Percentiles rank a stretch among this genome's conserved stretches.
phyloP scores from a whole-genome alignment of 1,284 basidiomycete genomes.

The Ceratobasidium theobromae region DNA sequence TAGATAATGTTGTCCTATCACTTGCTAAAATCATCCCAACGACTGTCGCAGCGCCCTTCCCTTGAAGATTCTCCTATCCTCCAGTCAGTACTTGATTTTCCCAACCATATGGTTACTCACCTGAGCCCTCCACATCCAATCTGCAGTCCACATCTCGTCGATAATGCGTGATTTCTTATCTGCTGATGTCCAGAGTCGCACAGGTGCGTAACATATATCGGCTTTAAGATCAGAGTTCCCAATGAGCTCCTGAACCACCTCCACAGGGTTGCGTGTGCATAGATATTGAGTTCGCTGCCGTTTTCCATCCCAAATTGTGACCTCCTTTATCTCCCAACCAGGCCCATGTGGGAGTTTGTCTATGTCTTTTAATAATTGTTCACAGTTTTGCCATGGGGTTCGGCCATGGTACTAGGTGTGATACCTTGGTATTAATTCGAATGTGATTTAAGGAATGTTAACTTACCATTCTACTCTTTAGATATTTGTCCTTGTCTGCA shows the following conservation, averaged over 20 bases:
- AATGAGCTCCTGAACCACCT: not conserved
- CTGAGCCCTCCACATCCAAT: conserved; percentile 7
- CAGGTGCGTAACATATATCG: not conserved
- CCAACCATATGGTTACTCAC: not conserved
- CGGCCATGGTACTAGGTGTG: conserved; percentile 9
- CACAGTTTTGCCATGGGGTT: not conserved
- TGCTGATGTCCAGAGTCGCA: not conserved
- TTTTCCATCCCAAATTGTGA: not conserved
- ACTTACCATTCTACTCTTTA: too few species aligned
- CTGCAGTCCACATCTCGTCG: not conserved
- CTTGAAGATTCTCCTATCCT: not conserved
- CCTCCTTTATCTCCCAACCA: not conserved
- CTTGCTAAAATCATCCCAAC: not conserved
- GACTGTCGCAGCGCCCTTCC: not conserved
- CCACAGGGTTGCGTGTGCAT: not conserved
- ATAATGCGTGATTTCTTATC: not conserved
- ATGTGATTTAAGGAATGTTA: too few species aligned
- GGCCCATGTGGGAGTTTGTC: conserved; percentile 1
- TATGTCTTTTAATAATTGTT: not conserved
- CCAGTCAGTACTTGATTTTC: not conserved
- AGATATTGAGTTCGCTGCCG: not conserved
- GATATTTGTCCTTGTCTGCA: too few species aligned
- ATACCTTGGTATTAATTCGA: too few species aligned
- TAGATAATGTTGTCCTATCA: conserved; percentile 1
- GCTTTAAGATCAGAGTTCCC: not conserved